These are phyloP conservation scores for Macadamia tetraphylla DNA, from an alignment of 164 flowering plant species.

Conservation along the genomic window DNA sequence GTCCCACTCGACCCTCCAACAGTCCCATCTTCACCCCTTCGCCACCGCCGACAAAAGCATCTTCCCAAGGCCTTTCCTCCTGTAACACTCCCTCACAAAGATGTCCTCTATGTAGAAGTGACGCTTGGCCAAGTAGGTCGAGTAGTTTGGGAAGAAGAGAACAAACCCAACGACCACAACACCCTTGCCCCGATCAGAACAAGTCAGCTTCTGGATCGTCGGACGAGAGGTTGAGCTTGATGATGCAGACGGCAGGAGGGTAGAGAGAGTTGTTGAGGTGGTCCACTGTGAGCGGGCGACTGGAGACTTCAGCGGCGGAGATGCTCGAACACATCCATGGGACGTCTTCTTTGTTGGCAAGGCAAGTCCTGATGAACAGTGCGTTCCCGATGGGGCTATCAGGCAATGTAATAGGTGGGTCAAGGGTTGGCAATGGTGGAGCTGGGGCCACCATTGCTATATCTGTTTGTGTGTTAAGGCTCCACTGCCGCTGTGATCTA, in stretches of 20 bases:
- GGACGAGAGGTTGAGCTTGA: conserved; percentile 33
- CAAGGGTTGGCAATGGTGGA: too few species aligned
- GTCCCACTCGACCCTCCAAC: conserved; percentile 79
- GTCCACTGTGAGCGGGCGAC: conserved; percentile 26
- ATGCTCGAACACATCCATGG: too few species aligned
- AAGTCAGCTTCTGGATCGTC: conserved; percentile 44
- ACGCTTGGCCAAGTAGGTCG: conserved; percentile 66
- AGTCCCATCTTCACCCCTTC: conserved; percentile 65
- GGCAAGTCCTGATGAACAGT: too few species aligned
- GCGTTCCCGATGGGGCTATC: too few species aligned
- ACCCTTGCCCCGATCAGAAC: conserved; percentile 28
- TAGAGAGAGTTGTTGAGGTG: conserved; percentile 16
- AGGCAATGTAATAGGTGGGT: too few species aligned
- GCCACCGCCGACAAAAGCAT: conserved; percentile 75
- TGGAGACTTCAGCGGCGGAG: conserved; percentile 18
- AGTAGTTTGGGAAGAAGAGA: conserved; percentile 79
- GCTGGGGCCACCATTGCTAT: too few species aligned
- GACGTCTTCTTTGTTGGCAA: too few species aligned
- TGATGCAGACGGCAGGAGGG: conserved; percentile 23
- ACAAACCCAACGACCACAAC: conserved; percentile 66
- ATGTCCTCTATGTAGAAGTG: conserved; percentile 84
- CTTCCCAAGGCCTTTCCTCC: conserved; percentile 73
- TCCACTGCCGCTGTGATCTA: too few species aligned
- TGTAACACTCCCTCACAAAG: conserved; percentile 70
- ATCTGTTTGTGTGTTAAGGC: too few species aligned